These are phyloP conservation scores for Sclerotinia borealis DNA, from an alignment of 2,329 filamentous ascomycete genomes.

Conservation along the genomic window DNA sequence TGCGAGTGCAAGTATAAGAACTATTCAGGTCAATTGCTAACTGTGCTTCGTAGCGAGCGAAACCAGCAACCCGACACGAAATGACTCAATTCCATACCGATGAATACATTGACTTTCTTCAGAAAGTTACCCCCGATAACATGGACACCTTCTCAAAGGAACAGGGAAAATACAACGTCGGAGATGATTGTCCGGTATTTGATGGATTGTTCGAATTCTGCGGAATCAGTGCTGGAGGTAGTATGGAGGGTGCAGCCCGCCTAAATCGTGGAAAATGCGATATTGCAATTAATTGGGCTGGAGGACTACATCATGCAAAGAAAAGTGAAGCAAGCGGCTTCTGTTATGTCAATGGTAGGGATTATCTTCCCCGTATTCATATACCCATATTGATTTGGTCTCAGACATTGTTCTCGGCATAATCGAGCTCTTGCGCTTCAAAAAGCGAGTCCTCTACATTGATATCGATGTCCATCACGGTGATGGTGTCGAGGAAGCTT, in stretches of 20 bases:
- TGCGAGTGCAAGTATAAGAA: neutral
- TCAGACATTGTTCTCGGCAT: constrained; percentile 93
- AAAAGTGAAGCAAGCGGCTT: constrained; percentile 95
- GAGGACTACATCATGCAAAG: constrained; percentile 94
- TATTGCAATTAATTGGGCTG: constrained; percentile 97
- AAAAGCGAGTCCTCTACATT: constrained; percentile 95
- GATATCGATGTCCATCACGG: constrained; percentile 94
- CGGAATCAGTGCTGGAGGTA: constrained; percentile 87
- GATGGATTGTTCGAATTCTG: constrained; percentile 97
- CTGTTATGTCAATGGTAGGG: constrained; percentile 90
- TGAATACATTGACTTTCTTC: constrained; percentile 93
- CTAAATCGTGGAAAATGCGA: constrained; percentile 88
- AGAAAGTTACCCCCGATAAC: constrained; percentile 95
- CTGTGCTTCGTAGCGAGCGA: constrained; percentile 55
- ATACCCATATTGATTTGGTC: constrained; percentile 39
- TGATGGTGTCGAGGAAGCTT: constrained; percentile 88
- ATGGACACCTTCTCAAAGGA: constrained; percentile 92
- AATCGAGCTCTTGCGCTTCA: constrained; percentile 81
- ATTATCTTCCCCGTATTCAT: neutral
- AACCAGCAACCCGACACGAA: constrained; percentile 81
- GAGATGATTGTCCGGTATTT: constrained; percentile 95
- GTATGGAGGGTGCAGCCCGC: constrained; percentile 86
- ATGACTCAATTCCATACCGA: constrained; percentile 91
- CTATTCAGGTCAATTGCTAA: constrained; percentile 10
- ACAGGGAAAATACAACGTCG: constrained; percentile 88